Conservation (phyloP, 345 rosid genomes). For the Camelina hispida region DNA sequence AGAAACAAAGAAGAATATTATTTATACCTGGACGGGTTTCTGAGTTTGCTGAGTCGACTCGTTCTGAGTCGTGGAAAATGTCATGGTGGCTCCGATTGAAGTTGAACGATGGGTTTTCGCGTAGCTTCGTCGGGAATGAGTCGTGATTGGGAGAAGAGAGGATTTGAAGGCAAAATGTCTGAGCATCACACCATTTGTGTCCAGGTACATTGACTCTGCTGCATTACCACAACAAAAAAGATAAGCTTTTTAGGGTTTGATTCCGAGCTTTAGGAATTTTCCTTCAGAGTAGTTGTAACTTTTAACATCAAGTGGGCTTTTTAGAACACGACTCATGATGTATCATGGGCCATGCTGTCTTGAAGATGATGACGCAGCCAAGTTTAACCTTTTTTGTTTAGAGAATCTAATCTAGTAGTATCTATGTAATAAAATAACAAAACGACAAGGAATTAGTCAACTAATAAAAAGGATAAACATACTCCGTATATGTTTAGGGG, state of each 20-base stretch:
- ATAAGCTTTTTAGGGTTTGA: conserved; percentile 27
- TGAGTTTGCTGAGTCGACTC: conserved; percentile 40
- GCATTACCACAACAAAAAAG: conserved; percentile 16
- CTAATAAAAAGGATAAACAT: too few species aligned
- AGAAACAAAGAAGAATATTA: background rate
- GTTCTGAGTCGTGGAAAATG: conserved; percentile 33
- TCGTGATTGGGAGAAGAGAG: conserved; percentile 21
- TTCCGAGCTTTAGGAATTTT: conserved; percentile 25
- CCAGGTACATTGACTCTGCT: conserved; percentile 50
- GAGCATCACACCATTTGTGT: conserved; percentile 46
- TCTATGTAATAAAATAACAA: too few species aligned
- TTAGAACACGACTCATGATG: conserved; percentile 16
- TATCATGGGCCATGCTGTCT: conserved; percentile 34
- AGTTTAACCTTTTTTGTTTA: too few species aligned
- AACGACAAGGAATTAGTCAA: too few species aligned
- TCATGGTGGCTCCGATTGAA: conserved; percentile 46
- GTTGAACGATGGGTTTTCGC: conserved; percentile 16
- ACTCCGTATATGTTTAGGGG: too few species aligned
- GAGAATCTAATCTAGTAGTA: too few species aligned
- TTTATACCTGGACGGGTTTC: conserved; percentile 50
- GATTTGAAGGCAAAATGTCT: conserved; percentile 38
- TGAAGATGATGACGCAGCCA: conserved; percentile 21
- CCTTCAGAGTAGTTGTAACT: background rate
- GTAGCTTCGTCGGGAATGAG: conserved; percentile 13
- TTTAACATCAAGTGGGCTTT: conserved; percentile 32